phyloP scores from a whole-genome alignment of 371 early-diverging fungal species.

The Mortierella sp. region DNA sequence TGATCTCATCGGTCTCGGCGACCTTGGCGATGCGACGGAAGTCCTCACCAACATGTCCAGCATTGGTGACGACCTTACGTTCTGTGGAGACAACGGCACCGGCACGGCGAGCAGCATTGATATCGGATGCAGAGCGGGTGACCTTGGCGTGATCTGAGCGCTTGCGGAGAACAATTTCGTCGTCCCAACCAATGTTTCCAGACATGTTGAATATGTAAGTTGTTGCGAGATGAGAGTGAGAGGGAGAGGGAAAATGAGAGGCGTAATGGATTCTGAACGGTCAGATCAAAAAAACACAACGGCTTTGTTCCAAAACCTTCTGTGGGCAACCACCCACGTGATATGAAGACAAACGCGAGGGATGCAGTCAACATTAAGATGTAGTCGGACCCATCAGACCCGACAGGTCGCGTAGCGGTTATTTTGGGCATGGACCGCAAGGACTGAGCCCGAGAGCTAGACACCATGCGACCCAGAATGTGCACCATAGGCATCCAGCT shows the following conservation, averaged over 20 bases:
- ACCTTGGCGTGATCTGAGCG: slow-evolving; percentile 74
- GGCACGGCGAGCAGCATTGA: slow-evolving; percentile 86
- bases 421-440: too few relatives aligned
- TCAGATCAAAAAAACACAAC: slow-evolving; percentile 14
- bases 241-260: background rate
- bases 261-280: background rate
- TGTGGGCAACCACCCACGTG: background rate
- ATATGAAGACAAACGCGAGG: too few relatives aligned
- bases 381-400: too few relatives aligned
- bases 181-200: slow-evolving; percentile 76
- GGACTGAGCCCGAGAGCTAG: too few relatives aligned
- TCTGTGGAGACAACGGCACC: slow-evolving; percentile 81
- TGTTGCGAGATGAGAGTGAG: background rate
- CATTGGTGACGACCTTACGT: slow-evolving; percentile 76
- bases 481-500: too few relatives aligned
- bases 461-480: too few relatives aligned
- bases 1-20: slow-evolving; percentile 91
- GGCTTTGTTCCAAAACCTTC: slow-evolving; percentile 12
- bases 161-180: slow-evolving; percentile 84
- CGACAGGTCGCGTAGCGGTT: too few relatives aligned
- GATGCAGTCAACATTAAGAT: too few relatives aligned
- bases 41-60: slow-evolving; percentile 79
- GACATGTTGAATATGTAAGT: slow-evolving; percentile 26
- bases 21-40: slow-evolving; percentile 87
- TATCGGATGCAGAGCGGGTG: slow-evolving; percentile 70